Base-by-base conservation (phyloP, 148 eudicot species). In the Camellia lanceoleosa region DNA sequence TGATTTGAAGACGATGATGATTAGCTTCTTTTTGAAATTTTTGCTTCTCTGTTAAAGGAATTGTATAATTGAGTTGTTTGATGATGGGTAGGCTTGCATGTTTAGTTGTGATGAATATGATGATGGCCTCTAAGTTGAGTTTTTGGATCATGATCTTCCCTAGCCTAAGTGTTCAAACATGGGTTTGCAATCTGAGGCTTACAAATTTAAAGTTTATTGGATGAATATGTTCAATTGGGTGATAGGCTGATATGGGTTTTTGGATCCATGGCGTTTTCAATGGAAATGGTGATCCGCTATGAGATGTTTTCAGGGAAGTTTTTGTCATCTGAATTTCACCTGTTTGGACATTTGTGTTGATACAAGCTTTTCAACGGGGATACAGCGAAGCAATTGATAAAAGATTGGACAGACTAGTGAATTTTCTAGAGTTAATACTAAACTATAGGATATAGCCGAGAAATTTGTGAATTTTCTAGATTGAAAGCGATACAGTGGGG, bases 81-180 rank as follows among this genome's bases (percentile, higher is more conserved):
- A 42, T 75, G 12, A 61, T 44, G 78, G 66, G 41, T 5, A 75
- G 38, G 66, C 10, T 76, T 76, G 42, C 18, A 42, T 18, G 46
- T 76, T 65, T 42, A 12, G 4, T 62, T 44, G 3, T 20, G 69
- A 51, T n/a, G 56, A 23, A 5, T n/a, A 62, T 19, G 59, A 62
- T 63, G 55, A 46, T 65, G 75, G 20, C 2, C 58, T 71, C 19
- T 19, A 46, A 62, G 69, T 20, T 76, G 79, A 76, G 79, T n/a
- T 19, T 20, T 62, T 76, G 69, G 70, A 77, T 20, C 58, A 51
- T 77, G 79, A 64, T 61, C 41, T 46, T 16, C 12, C 5, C 13
- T 11, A 30, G 38, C 70, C 30, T 66, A 12, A 43, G 44, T 66
- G 70, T 66, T 41, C 0, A 6, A 15, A 8, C 0, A 52, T 13